Evolutionary conservation across 306 rosid species (phyloP).

Genomic region (Cucurbita moschata): DNA sequence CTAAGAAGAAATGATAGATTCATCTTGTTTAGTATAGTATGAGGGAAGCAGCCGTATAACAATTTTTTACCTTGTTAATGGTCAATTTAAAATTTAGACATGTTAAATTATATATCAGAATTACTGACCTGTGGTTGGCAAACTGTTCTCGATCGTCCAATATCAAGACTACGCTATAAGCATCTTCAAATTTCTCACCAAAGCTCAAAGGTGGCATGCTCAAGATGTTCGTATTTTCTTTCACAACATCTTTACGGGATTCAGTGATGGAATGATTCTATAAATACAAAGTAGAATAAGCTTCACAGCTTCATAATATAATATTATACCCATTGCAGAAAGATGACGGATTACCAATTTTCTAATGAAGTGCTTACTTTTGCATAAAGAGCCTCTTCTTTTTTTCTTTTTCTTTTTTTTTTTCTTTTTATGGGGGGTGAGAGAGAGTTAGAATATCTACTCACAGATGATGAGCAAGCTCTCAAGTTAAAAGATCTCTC

Average conservation of each 20-base stretch:
- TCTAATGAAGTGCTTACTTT: neutral
- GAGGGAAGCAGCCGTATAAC: too few species aligned
- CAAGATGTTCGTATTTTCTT: slow-evolving; percentile 31
- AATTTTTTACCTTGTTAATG: too few species aligned
- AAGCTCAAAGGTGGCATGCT: slow-evolving; percentile 66
- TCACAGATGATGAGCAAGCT: slow-evolving; percentile 66
- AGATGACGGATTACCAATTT: neutral
- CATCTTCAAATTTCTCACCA: slow-evolving; percentile 86
- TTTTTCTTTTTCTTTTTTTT: too few species aligned
- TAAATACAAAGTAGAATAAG: slow-evolving; percentile 12
- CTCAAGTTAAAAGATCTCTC: slow-evolving; percentile 24
- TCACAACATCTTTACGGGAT: slow-evolving; percentile 20
- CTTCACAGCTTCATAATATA: neutral
- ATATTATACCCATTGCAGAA: neutral
- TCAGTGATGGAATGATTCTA: slow-evolving; percentile 26
- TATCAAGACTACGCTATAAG: slow-evolving; percentile 61
- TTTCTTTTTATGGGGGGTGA: neutral
- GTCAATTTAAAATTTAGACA: neutral
- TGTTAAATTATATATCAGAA: neutral
- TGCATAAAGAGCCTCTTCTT: neutral
- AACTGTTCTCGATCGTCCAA: slow-evolving; percentile 90
- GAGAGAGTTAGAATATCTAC: slow-evolving; percentile 3
- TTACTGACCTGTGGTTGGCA: slow-evolving; percentile 72
- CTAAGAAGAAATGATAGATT: too few species aligned
- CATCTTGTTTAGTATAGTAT: too few species aligned